Conservation (phyloP, 257 asterid species). For the Apocynum venetum region DNA sequence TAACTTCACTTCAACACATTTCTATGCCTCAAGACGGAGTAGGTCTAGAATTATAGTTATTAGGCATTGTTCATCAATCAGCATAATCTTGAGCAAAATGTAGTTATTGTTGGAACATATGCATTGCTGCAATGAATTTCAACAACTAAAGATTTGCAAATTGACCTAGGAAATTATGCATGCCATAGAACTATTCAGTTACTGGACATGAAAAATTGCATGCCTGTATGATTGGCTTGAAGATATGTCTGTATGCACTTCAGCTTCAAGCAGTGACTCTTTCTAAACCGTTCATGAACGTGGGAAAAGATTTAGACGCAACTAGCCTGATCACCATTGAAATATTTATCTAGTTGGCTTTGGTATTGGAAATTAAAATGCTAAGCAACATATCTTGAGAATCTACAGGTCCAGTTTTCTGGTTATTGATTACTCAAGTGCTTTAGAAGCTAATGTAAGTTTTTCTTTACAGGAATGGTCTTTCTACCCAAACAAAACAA, state of each 20-base stretch:
- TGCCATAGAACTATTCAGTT: no score
- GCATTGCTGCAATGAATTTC: background rate
- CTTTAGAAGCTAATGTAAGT: conserved; percentile 14
- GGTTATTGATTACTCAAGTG: background rate
- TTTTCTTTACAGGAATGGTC: conserved; percentile 67
- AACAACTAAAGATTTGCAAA: background rate
- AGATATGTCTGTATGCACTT: background rate
- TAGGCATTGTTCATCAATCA: background rate
- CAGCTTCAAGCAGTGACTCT: background rate
- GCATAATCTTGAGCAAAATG: background rate
- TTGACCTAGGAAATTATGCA: background rate
- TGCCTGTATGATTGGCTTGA: background rate
- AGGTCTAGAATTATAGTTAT: background rate
- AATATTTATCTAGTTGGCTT: background rate
- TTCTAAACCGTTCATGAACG: background rate
- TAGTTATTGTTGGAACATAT: background rate
- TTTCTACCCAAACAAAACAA: conserved; percentile 72
- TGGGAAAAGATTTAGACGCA: background rate
- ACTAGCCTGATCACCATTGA: background rate
- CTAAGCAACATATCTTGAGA: background rate
- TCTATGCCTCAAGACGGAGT: background rate
- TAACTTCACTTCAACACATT: background rate
- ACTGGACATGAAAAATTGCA: background rate
- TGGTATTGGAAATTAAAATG: background rate
- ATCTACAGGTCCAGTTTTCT: background rate